Conservation (phyloP, 805 yeast genomes). For the Saccharomycopsis capsularis region DNA sequence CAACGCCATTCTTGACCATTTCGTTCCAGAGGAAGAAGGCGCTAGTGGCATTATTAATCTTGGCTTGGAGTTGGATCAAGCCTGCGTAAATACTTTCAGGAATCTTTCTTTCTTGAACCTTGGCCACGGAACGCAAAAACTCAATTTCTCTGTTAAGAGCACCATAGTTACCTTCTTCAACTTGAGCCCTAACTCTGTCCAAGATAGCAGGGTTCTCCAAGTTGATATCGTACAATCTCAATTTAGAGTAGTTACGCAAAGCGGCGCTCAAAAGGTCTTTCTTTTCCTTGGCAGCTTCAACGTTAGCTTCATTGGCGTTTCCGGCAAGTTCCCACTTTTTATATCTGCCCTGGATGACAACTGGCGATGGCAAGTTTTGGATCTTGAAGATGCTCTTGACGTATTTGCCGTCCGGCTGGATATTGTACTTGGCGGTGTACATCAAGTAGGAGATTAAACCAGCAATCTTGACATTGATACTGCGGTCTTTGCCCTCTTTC, state of each 20-base stretch:
- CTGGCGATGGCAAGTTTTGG: conserved; percentile 3
- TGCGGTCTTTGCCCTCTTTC: background rate
- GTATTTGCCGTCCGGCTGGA: conserved; percentile 1
- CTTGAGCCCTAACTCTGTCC: conserved; percentile 22
- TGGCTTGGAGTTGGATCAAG: conserved; percentile 42
- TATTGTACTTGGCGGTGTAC: conserved; percentile 3
- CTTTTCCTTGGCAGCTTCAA: background rate
- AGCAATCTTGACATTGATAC: background rate
- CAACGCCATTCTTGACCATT: conserved; percentile 34
- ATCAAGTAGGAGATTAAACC: conserved; percentile 13
- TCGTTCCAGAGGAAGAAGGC: conserved; percentile 46
- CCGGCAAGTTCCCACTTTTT: no score
- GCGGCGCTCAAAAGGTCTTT: background rate
- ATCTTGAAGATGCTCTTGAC: conserved; percentile 3
- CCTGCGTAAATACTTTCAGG: conserved; percentile 36
- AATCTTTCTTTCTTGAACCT: conserved; percentile 30
- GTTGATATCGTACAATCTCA: background rate
- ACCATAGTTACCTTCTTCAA: conserved; percentile 19
- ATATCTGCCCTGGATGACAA: background rate
- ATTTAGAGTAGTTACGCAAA: background rate
- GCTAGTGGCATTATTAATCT: conserved; percentile 30
- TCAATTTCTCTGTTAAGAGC: conserved; percentile 22
- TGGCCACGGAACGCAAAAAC: conserved; percentile 24
- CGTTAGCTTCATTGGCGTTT: no score
- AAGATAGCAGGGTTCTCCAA: conserved; percentile 14